Base-by-base conservation (phyloP, 306 rosid species). In the Heteromeles arbutifolia region DNA sequence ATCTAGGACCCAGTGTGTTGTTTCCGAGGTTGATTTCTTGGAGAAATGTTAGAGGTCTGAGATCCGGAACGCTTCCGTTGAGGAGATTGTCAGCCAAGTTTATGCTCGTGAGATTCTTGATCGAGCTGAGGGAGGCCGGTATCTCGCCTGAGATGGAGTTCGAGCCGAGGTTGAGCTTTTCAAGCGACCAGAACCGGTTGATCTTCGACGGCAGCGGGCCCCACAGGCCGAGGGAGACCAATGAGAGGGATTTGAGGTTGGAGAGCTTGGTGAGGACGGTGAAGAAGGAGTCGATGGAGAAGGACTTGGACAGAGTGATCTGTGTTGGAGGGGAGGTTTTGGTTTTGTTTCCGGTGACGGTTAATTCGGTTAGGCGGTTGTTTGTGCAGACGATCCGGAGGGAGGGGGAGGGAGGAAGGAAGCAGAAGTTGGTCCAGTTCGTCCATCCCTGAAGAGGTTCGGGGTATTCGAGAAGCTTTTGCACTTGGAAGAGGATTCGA, bases 161-260 rank as follows among this genome's bases (percentile, higher is more conserved):
- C 45, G 96, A 92, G 84, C 90, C 86, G 6, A 95, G 17, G 75
- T 95, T 90, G 9, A 95, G 75, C 72, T 73, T 82, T 65, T 92
- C 92, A 22, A 95, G 89, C 2, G 87, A 83, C 80, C 79, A 52
- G 8, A 90, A 80, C 76, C 97, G 59, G 22, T 69, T 80, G 67
- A 95, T 83, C 83, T 92, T 89, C 45, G 82, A 71, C 8, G 98
- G 97, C 8, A 95, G 63, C 19, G 91, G 96, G 61, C 98, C 98
- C 97, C 98, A 92, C 67, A 95, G 61, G 26, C 98, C 97, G 61
- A 95, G 63, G 2, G 91, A 92, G 6, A 87, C 90, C 39, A 95
- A 77, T 34, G 92, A 87, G 75, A 95, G 45, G 7, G 81, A 86
- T 78, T 78, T 85, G 81, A 95, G 65, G 39, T 81, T 82, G 63